Evolutionary conservation across 1,284 basidiomycete species (phyloP).

Genomic region (Ceratorhiza oryzae-sativae): DNA sequence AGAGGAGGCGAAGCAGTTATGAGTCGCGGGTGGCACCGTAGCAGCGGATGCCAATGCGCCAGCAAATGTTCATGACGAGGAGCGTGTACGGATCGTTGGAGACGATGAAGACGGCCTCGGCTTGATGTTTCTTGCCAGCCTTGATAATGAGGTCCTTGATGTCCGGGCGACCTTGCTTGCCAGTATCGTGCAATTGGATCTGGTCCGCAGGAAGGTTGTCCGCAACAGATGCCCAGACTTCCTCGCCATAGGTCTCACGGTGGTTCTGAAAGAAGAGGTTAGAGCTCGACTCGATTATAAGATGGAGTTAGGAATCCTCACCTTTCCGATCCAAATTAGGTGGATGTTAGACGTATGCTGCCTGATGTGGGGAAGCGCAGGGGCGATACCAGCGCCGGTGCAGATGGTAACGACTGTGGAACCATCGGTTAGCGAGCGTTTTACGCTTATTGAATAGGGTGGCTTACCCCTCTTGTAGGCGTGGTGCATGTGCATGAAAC

Average conservation of each 20-base stretch:
- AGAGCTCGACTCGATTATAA: conserved; percentile 15
- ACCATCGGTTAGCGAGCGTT: neutral
- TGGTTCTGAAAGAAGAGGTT: conserved; percentile 8
- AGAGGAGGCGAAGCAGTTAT: neutral
- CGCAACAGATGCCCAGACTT: conserved; percentile 17
- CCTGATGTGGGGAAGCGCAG: conserved; percentile 31
- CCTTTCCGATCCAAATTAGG: conserved; percentile 38
- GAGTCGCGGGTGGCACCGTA: conserved; percentile 31
- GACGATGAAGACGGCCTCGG: conserved; percentile 22
- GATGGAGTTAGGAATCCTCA: neutral
- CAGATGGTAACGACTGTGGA: conserved; percentile 26
- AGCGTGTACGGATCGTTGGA: conserved; percentile 34
- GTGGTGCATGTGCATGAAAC: conserved; percentile 38
- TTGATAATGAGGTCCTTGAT: conserved; percentile 10
- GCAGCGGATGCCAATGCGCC: conserved; percentile 28
- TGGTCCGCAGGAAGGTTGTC: conserved; percentile 20
- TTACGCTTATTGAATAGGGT: neutral
- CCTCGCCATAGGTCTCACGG: conserved; percentile 26
- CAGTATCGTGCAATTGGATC: conserved; percentile 23
- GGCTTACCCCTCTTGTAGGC: conserved; percentile 32
- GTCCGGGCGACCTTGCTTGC: conserved; percentile 20
- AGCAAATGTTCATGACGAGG: conserved; percentile 26
- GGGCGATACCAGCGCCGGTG: conserved; percentile 34
- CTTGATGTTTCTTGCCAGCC: conserved; percentile 24
- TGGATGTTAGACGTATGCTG: conserved; percentile 23